These are phyloP conservation scores for Chrysanthemum makinoi DNA, from an alignment of 129 eudicot genomes.

Conservation along the genomic window DNA sequence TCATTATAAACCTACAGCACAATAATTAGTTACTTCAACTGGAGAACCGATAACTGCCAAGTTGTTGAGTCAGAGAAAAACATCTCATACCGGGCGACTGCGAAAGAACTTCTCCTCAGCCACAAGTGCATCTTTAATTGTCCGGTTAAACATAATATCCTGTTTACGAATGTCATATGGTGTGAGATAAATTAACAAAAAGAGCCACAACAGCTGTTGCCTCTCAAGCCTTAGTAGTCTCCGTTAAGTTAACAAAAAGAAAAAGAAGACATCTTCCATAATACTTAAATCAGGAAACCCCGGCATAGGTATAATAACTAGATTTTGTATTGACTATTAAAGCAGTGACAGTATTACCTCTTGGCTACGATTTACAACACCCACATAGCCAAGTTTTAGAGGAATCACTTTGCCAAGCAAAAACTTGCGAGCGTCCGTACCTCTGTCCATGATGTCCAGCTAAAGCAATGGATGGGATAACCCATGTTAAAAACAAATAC, in stretches of 20 bases:
- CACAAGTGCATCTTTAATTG: slow-evolving; percentile 89
- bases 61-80: background rate
- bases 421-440: slow-evolving; percentile 94
- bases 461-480: slow-evolving; percentile 40
- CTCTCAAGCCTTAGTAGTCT: background rate
- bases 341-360: slow-evolving; percentile 53
- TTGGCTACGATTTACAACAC: slow-evolving; percentile 98
- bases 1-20: slow-evolving; percentile 73
- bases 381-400: slow-evolving; percentile 86
- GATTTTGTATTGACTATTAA: background rate
- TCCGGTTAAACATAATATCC: slow-evolving; percentile 75
- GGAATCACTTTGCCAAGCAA: slow-evolving; percentile 94
- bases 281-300: background rate
- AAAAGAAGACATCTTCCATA: background rate
- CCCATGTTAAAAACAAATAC: slow-evolving; percentile 3
- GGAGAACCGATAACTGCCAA: background rate
- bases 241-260: background rate
- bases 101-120: slow-evolving; percentile 99
- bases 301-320: background rate
- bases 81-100: slow-evolving; percentile 71
- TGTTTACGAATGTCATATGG: slow-evolving; percentile 24
- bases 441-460: slow-evolving; percentile 99
- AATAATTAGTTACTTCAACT: slow-evolving; percentile 18
- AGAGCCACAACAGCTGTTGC: background rate
- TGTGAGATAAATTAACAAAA: slow-evolving; percentile 15